Percentiles rank a stretch among this genome's conserved stretches.
phyloP scores from a whole-genome alignment of 2,329 filamentous ascomycete species.

The Scedosporium dehoogii region DNA sequence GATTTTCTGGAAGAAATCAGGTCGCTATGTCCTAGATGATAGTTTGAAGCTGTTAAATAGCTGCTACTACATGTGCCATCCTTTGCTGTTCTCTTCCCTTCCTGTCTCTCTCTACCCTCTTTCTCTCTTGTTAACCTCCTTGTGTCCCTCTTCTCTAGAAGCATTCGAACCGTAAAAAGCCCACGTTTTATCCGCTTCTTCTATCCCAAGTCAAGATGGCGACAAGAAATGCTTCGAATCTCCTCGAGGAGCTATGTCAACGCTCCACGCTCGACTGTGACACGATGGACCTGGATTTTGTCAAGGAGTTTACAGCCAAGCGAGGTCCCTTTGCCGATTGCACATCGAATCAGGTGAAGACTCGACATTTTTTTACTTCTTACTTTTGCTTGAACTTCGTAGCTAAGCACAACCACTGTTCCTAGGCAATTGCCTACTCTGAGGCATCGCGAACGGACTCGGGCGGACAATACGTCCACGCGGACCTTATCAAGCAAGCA shows the following conservation, averaged over 20 bases:
- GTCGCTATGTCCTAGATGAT: background rate
- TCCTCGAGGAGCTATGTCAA: conserved; percentile 18
- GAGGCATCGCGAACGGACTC: conserved; percentile 18
- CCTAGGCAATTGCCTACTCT: conserved; percentile 22
- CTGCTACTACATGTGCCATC: background rate
- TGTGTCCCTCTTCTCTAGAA: too few relatives aligned
- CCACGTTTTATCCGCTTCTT: background rate
- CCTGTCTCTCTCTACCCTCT: background rate
- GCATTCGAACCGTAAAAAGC: background rate
- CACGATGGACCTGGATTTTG: conserved; percentile 20
- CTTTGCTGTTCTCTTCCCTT: background rate
- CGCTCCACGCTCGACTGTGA: conserved; percentile 23
- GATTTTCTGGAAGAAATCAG: background rate
- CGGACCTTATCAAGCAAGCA: conserved; percentile 18
- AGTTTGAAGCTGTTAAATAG: background rate
- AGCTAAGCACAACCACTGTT: background rate
- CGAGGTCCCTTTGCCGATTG: conserved; percentile 25
- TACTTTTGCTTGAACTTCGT: background rate
- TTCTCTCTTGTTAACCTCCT: background rate
- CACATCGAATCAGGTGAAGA: conserved; percentile 23
- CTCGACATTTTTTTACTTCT: background rate
- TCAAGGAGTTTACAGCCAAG: conserved; percentile 17
- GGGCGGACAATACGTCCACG: conserved; percentile 16
- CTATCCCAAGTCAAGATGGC: background rate
- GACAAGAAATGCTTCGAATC: background rate